Percentiles rank a stretch among this genome's conserved stretches.
Conservation (phyloP, 2,329 filamentous ascomycete genomes). For the Venturia carpophila region DNA sequence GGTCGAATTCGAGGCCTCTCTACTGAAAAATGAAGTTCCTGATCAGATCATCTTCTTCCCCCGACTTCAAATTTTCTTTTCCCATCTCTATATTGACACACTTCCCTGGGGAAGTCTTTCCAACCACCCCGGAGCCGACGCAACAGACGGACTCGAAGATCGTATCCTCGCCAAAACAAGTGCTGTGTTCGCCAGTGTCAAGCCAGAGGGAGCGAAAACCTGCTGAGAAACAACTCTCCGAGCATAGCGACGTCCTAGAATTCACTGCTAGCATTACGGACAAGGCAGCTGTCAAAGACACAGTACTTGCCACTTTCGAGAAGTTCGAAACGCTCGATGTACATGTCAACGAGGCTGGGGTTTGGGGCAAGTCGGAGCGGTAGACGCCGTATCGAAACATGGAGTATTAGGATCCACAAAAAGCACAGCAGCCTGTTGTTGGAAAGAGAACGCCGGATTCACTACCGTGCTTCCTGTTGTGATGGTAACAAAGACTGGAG, state of each 20-base stretch:
- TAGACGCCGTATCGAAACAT: constrained; percentile 17
- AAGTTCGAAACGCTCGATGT: constrained; percentile 46
- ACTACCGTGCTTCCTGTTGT: not conserved
- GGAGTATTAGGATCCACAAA: constrained; percentile 17
- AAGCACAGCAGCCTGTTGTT: constrained; percentile 16
- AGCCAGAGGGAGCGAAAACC: not conserved
- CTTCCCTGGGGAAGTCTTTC: not conserved
- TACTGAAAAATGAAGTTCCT: not conserved
- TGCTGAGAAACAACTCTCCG: constrained; percentile 3
- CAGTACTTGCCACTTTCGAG: constrained; percentile 18
- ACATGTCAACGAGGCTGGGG: constrained; percentile 52
- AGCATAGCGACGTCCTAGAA: not conserved
- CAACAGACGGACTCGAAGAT: not conserved
- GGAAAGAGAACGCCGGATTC: constrained; percentile 12
- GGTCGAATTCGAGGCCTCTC: not conserved
- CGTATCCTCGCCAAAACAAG: not conserved
- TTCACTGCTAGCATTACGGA: not conserved
- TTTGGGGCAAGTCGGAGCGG: constrained; percentile 48
- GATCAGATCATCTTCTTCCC: not conserved
- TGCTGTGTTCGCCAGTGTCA: not conserved
- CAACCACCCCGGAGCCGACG: not conserved
- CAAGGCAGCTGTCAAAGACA: constrained; percentile 1
- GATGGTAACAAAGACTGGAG: constrained; percentile 5
- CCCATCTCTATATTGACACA: not conserved
- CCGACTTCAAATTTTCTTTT: not conserved